These are phyloP conservation scores for Harringtonia lauricola DNA, from an alignment of 2,329 filamentous ascomycete genomes.

Conservation along the genomic window DNA sequence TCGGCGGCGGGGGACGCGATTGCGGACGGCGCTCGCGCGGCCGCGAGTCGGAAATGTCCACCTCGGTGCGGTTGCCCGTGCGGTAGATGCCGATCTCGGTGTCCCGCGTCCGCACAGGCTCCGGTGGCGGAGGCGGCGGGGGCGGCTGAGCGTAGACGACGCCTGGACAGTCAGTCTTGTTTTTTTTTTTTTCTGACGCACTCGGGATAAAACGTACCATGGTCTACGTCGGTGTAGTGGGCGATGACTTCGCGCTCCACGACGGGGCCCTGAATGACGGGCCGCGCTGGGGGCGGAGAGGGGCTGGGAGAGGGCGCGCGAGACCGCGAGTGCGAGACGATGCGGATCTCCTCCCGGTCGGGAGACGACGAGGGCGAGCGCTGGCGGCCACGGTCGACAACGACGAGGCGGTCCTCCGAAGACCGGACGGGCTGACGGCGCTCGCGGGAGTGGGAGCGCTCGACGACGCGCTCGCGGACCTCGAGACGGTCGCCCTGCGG, in stretches of 20 bases:
- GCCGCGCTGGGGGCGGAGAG: slow-evolving; percentile 39
- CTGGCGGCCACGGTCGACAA: slow-evolving; percentile 29
- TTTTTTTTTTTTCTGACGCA: no score
- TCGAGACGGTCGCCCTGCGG: slow-evolving; percentile 16
- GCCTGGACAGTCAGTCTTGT: slow-evolving; percentile 22
- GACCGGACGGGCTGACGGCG: no score
- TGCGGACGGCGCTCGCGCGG: slow-evolving; percentile 28
- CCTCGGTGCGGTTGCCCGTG: slow-evolving; percentile 41
- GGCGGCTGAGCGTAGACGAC: slow-evolving; percentile 35
- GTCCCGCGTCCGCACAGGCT: slow-evolving; percentile 28
- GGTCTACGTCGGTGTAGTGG: slow-evolving; percentile 77
- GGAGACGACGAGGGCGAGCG: slow-evolving; percentile 23
- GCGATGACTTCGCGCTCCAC: slow-evolving; percentile 86
- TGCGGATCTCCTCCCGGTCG: slow-evolving; percentile 33
- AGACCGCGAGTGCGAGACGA: slow-evolving; percentile 36
- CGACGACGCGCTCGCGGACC: slow-evolving; percentile 9
- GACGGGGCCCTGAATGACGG: slow-evolving; percentile 61
- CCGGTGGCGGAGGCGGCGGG: slow-evolving; percentile 36
- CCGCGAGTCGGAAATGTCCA: slow-evolving; percentile 39
- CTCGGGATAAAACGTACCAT: slow-evolving; percentile 63
- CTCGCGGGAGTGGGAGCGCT: slow-evolving; percentile 14
- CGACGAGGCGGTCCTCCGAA: no score
- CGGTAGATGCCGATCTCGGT: slow-evolving; percentile 53
- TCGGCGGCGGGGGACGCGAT: slow-evolving; percentile 27
- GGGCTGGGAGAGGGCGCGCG: slow-evolving; percentile 32